These are phyloP conservation scores for Colletotrichum higginsianum DNA, from an alignment of 2,329 filamentous ascomycete genomes.

Conservation along the genomic window DNA sequence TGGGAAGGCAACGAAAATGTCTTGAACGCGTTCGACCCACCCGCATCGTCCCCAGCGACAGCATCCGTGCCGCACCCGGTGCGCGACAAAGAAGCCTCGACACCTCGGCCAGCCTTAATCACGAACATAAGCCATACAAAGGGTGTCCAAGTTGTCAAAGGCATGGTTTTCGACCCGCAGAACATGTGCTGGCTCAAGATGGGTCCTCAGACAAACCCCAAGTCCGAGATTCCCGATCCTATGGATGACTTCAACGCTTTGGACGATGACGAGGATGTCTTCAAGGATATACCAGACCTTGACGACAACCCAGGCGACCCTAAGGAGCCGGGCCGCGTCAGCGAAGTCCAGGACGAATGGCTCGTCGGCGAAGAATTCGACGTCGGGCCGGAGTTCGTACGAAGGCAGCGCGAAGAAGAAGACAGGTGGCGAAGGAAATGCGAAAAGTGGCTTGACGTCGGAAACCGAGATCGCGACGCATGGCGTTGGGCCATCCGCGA, in stretches of 20 bases:
- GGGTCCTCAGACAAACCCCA: slow-evolving; percentile 62
- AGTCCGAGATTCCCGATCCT: slow-evolving; percentile 67
- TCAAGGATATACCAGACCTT: slow-evolving; percentile 94
- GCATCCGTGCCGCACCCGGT: slow-evolving; percentile 59
- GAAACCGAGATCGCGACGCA: slow-evolving; percentile 68
- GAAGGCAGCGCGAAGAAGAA: slow-evolving; percentile 91
- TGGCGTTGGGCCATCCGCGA: slow-evolving; percentile 86
- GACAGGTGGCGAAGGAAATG: slow-evolving; percentile 91
- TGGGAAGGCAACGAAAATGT: slow-evolving; percentile 98
- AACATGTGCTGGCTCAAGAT: slow-evolving; percentile 98
- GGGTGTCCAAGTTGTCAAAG: slow-evolving; percentile 93
- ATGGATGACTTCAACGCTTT: slow-evolving; percentile 78
- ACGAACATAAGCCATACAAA: slow-evolving; percentile 89
- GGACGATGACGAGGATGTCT: slow-evolving; percentile 93
- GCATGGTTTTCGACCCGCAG: slow-evolving; percentile 97
- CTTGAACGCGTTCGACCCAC: slow-evolving; percentile 81
- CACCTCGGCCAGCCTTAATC: slow-evolving; percentile 84
- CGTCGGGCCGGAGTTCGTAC: slow-evolving; percentile 93
- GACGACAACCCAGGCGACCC: slow-evolving; percentile 75
- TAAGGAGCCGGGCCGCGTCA: slow-evolving; percentile 66
- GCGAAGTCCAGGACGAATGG: slow-evolving; percentile 81
- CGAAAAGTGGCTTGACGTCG: slow-evolving; percentile 82
- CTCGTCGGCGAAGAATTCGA: slow-evolving; percentile 97
- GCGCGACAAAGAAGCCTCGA: slow-evolving; percentile 71
- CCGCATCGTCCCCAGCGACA: slow-evolving; percentile 69